Percentiles rank a stretch among this genome's conserved stretches.
These are phyloP conservation scores for Mycena sp. DNA, from an alignment of 1,284 basidiomycete genomes.

Conservation along the genomic window DNA sequence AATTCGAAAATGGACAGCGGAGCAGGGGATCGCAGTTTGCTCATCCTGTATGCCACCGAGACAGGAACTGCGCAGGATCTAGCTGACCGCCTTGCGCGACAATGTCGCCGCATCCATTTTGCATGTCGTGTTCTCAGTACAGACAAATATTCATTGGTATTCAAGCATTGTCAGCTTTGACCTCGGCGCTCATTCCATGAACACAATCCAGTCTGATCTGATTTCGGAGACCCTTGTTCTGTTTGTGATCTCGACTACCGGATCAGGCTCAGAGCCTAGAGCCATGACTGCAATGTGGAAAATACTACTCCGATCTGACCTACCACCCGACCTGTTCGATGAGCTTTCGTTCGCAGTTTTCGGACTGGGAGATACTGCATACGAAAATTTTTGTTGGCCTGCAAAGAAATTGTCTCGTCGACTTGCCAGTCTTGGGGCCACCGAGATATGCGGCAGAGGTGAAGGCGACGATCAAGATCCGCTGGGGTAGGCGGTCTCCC, in stretches of 20 bases:
- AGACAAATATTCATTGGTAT: slow-evolving; percentile 76
- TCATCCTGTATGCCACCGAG: slow-evolving; percentile 91
- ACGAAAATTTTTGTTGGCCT: slow-evolving; percentile 96
- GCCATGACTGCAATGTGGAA: slow-evolving; percentile 88
- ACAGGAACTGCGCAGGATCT: slow-evolving; percentile 90
- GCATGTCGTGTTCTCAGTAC: slow-evolving; percentile 70
- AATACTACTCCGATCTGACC: slow-evolving; percentile 81
- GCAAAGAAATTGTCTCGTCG: slow-evolving; percentile 87
- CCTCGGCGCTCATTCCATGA: slow-evolving; percentile 3
- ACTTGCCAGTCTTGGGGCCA: slow-evolving; percentile 79
- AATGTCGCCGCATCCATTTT: slow-evolving; percentile 75
- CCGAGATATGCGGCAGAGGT: slow-evolving; percentile 68
- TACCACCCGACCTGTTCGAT: slow-evolving; percentile 87
- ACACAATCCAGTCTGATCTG: slow-evolving; percentile 64
- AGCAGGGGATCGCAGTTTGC: slow-evolving; percentile 37
- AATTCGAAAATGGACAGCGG: too few relatives aligned
- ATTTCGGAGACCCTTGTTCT: slow-evolving; percentile 80
- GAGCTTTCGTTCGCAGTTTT: slow-evolving; percentile 84
- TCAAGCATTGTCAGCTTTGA: slow-evolving; percentile 3
- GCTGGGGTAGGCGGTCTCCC: slow-evolving; percentile 57
- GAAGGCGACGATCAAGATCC: slow-evolving; percentile 87
- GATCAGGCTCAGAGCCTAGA: slow-evolving; percentile 89
- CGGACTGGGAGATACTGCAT: slow-evolving; percentile 91
- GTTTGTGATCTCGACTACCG: slow-evolving; percentile 94
- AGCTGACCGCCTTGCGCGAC: slow-evolving; percentile 81